Conservation (phyloP, 371 early-diverging fungal species). For the Syncephalis fuscata region DNA sequence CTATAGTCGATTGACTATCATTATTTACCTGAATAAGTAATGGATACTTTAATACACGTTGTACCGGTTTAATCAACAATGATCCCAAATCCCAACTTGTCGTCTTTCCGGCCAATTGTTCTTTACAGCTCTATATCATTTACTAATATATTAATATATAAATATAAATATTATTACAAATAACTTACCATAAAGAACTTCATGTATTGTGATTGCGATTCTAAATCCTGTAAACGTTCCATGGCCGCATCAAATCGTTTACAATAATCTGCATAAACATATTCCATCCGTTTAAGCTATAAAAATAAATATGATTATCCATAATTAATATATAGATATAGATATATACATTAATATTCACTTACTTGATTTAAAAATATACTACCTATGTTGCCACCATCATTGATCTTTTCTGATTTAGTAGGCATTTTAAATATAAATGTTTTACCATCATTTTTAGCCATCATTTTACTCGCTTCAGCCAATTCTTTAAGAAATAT, state of each 20-base stretch:
- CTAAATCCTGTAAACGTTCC: constrained; percentile 32
- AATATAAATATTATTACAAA: neutral
- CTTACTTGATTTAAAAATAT: neutral
- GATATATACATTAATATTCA: neutral
- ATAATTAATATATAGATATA: too few relatives aligned
- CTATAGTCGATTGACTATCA: neutral
- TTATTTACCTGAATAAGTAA: constrained; percentile 39
- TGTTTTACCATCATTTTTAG: too few relatives aligned
- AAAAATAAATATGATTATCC: neutral
- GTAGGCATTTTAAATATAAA: too few relatives aligned
- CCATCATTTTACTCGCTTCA: too few relatives aligned
- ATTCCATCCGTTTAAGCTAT: constrained; percentile 14
- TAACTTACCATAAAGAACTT: constrained; percentile 26
- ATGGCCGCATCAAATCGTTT: constrained; percentile 54
- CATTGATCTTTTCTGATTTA: neutral
- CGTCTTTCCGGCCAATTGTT: constrained; percentile 37
- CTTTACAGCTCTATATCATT: constrained; percentile 16
- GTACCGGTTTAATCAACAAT: constrained; percentile 73
- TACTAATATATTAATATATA: neutral
- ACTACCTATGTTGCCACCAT: neutral
- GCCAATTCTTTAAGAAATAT: neutral
- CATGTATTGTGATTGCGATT: constrained; percentile 20
- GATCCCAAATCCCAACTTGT: constrained; percentile 65
- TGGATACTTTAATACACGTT: constrained; percentile 73
- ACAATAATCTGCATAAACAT: constrained; percentile 55